Conservation (phyloP, 306 rosid genomes). For the Lithocarpus polystachyus region DNA sequence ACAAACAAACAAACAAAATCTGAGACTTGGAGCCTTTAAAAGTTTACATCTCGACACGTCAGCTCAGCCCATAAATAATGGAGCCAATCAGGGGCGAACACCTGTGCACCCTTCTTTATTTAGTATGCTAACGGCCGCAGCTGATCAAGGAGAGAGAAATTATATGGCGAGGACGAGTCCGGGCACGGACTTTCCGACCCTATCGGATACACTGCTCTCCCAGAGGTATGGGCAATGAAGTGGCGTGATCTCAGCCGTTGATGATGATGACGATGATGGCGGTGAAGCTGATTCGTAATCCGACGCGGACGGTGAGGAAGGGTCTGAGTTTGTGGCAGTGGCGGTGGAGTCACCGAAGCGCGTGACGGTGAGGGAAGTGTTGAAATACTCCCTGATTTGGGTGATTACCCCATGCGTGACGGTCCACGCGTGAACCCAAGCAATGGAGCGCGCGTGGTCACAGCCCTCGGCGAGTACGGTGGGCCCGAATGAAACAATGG, state of each 20-base stretch:
- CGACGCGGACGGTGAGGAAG: not conserved
- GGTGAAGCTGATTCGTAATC: not conserved
- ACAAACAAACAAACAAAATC: not conserved
- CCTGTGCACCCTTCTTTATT: slow-evolving; percentile 27
- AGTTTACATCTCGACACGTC: slow-evolving; percentile 30
- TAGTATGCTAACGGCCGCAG: slow-evolving; percentile 18
- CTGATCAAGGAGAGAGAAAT: not conserved
- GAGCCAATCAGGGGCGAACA: slow-evolving; percentile 26
- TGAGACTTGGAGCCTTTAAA: not conserved
- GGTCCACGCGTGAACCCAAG: slow-evolving; percentile 94
- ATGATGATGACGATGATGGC: slow-evolving; percentile 14
- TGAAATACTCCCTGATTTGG: slow-evolving; percentile 81
- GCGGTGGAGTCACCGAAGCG: slow-evolving; percentile 28
- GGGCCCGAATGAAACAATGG: slow-evolving; percentile 59
- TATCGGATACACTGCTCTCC: slow-evolving; percentile 77
- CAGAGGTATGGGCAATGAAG: slow-evolving; percentile 67
- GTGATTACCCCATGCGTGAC: slow-evolving; percentile 83
- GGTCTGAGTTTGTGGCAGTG: not conserved
- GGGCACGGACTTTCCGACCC: slow-evolving; percentile 84
- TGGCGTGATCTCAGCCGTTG: slow-evolving; percentile 47
- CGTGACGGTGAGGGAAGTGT: slow-evolving; percentile 91
- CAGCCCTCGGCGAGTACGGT: slow-evolving; percentile 82
- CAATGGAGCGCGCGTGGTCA: slow-evolving; percentile 45
- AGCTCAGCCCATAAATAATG: slow-evolving; percentile 3
- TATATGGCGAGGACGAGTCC: slow-evolving; percentile 86